A percentile compares a stretch with the other conserved stretches of the same genome.
Conservation (phyloP, 176 grass and related monocot genomes). For the Pontederia paniculata region DNA sequence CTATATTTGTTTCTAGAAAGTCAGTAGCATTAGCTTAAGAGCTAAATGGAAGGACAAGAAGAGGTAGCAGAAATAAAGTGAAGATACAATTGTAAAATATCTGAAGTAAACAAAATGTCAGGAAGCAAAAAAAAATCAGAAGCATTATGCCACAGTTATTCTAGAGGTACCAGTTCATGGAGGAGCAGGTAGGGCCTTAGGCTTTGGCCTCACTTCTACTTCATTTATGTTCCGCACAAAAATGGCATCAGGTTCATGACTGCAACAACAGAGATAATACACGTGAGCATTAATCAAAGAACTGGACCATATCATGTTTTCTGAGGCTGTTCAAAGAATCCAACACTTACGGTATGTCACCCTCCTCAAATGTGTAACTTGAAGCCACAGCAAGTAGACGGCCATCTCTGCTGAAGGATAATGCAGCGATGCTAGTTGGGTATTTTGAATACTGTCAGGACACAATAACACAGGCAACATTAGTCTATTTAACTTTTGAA, state of each 20-base stretch:
- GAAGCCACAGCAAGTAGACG: constrained; percentile 88
- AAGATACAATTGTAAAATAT: too few species aligned
- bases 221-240: constrained; percentile 84
- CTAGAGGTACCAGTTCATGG: not conserved
- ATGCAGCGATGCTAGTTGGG: constrained; percentile 66
- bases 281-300: too few species aligned
- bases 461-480: constrained; percentile 10
- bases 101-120: too few species aligned
- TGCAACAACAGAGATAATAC: constrained; percentile 24
- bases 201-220: constrained; percentile 94
- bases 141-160: too few species aligned
- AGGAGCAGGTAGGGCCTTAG: constrained; percentile 53
- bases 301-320: too few species aligned
- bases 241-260: constrained; percentile 78
- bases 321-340: not conserved
- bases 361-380: constrained; percentile 95
- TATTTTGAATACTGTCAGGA: constrained; percentile 83
- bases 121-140: too few species aligned
- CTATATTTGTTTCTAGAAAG: too few species aligned
- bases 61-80: too few species aligned
- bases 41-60: too few species aligned
- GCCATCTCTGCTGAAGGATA: constrained; percentile 92
- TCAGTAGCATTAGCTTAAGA: too few species aligned
- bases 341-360: constrained; percentile 64
- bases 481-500: not conserved